Evolutionary conservation across 768 basidiomycete species (phyloP), one percentile per base, ranked within the genome.

Genomic region (Tulasnella sp.): DNA sequence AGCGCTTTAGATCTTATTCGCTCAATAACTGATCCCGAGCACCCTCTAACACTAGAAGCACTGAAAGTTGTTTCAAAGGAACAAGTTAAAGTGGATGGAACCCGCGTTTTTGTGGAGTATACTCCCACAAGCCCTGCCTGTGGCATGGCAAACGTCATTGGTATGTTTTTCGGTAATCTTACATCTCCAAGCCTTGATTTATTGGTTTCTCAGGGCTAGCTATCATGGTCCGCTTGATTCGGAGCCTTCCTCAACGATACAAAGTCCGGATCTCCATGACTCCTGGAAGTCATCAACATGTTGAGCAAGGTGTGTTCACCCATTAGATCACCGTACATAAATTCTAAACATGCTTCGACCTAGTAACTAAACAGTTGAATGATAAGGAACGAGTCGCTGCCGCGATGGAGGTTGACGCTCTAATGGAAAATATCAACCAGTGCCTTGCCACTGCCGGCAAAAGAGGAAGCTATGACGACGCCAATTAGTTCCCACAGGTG

Each of bases 301-400:
- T 96, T 63, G 72, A 80, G 50, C 81, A 90, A 45, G 79, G 90
- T 89, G 53, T 31, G 79, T 67, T 20, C 3, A 4, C 1, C 19
- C 13, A 19, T 13, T 15, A 7, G n/a, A 40, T 5, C 39, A 20
- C n/a, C 5, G 6, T 5, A 25, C 5, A 40, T 40, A 5, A 25
- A 40, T 40, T 25, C 10, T 5, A 15, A 42, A 13, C 27, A 5
- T 45, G 15, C 3, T 3, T 15, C 5, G 12, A 24, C 15, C 24
- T 19, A 93, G 95, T 99, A 9, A 99, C 98, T 67, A 96, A 96
- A 64, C 95, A 99, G 61, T 72, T 99, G 29, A 99, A 99, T 60
- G 95, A 99, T 69, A 99, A 99, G 66, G 95, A 99, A 66, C 75
- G 95, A 34, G 95, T 98, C 1, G 91, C 91, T 22, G 95, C 95